phyloP scores from a whole-genome alignment of 2,329 filamentous ascomycete species.

The Fusarium torulosum region DNA sequence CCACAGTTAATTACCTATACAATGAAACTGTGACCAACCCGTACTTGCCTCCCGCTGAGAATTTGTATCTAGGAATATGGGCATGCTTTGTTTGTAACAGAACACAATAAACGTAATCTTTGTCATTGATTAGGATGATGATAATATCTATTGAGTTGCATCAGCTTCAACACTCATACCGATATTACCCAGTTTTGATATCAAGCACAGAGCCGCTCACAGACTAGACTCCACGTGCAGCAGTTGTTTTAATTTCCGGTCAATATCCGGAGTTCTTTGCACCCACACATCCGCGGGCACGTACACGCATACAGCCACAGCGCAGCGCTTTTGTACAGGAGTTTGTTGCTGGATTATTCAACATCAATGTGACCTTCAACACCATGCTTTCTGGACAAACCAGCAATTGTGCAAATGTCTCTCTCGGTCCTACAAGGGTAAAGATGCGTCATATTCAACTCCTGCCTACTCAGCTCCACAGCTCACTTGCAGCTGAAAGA shows the following conservation, averaged over 20 bases:
- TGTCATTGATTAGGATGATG: neutral
- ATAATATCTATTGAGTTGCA: too few species aligned
- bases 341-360: constrained; percentile 8
- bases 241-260: neutral
- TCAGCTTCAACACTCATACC: neutral
- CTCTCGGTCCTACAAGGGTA: constrained; percentile 36
- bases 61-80: neutral
- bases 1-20: constrained; percentile 22
- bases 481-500: constrained; percentile 19
- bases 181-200: neutral
- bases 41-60: neutral
- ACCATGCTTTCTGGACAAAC: constrained; percentile 5
- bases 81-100: neutral
- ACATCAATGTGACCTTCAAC: constrained; percentile 19
- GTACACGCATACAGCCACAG: constrained; percentile 7
- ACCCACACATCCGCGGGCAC: neutral
- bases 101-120: neutral
- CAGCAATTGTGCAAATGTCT: constrained; percentile 35
- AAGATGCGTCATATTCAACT: constrained; percentile 26
- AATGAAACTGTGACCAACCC: constrained; percentile 2
- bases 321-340: neutral
- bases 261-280: neutral
- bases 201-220: neutral
- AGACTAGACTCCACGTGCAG: neutral
- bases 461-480: constrained; percentile 19